Base-by-base conservation (phyloP, 2,329 filamentous ascomycete genomes). In the Epichloe scottii region DNA sequence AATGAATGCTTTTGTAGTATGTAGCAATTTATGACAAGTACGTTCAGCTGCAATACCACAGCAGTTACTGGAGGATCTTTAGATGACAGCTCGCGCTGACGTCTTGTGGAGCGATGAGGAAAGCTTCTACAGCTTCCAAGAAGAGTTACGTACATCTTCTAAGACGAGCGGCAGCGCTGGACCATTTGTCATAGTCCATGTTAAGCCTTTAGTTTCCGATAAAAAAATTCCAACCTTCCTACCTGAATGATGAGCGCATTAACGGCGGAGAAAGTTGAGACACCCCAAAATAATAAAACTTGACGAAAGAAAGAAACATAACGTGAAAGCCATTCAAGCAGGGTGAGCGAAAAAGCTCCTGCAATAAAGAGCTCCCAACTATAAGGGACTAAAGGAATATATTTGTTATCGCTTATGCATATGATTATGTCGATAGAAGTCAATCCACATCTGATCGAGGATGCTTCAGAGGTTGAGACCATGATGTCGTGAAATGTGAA, bases 401-500 rank as follows among this genome's bases (percentile, higher is more conserved):
- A 42, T 8, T 14, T 15, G 23, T n/a, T 35, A 39, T 33, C 48
- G 41, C 48, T 45, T 15, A 39, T 50, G 41, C 34, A 45, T 45
- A 34, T 33, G 45, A 10, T 37, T 15, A 40, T 39, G 12, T 40
- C 5, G 10, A 35, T 42, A n/a, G 10, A 45, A 11, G 40, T 10
- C 23, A 46, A 39, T 46, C 42, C 21, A 17, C n/a, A 40, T 45
- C n/a, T 15, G 12, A 43, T 23, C 11, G 23, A 37, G 2, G 2
- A 33, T 39, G 33, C 5, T 21, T 23, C 19, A 23, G 14, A 17
- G 23, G 1, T n/a, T 48, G 34, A 38, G 50, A 49, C 48, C 54
- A 53, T 55, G 49, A 55, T 49, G 54, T 57, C 54, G 55, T 63
- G 48, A 56, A 46, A 41, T n/a, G 34, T 46, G 30, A 37, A 17